Conservation (phyloP, 768 basidiomycete genomes). For the Ramaria sp. region DNA sequence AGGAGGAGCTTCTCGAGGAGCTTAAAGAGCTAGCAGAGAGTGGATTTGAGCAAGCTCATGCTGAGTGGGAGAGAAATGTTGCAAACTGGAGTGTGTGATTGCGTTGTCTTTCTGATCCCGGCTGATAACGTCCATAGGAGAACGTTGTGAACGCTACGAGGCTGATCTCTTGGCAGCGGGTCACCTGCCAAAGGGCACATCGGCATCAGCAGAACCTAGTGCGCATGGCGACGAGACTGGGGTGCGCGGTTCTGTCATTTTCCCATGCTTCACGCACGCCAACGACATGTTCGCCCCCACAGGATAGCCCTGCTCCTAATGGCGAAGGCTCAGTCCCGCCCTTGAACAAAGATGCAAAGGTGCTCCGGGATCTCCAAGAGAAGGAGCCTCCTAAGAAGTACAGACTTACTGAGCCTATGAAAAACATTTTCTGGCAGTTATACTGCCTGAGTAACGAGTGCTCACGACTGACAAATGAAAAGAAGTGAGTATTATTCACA, state of each 20-base stretch:
- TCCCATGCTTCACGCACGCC: not conserved
- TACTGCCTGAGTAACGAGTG: slow-evolving; percentile 77
- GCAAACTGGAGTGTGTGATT: slow-evolving; percentile 49
- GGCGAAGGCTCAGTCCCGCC: not conserved
- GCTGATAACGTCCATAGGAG: slow-evolving; percentile 27
- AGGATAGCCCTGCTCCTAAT: not conserved
- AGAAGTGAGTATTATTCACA: slow-evolving; percentile 17
- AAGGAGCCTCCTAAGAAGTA: slow-evolving; percentile 61
- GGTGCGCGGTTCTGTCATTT: not conserved
- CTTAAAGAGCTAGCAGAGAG: slow-evolving; percentile 50
- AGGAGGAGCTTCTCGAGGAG: slow-evolving; percentile 56
- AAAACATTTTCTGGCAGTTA: slow-evolving; percentile 67
- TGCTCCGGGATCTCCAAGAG: slow-evolving; percentile 3
- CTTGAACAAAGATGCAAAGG: slow-evolving; percentile 3
- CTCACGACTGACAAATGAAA: slow-evolving; percentile 37
- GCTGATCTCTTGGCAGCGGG: slow-evolving; percentile 22
- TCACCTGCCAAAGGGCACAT: not conserved
- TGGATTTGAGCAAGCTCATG: slow-evolving; percentile 56
- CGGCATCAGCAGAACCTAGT: slow-evolving; percentile 1
- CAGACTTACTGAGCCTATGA: slow-evolving; percentile 72
- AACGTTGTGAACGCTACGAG: slow-evolving; percentile 26
- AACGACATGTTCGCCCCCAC: not conserved
- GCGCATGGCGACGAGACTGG: not conserved
- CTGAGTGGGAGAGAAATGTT: slow-evolving; percentile 68
- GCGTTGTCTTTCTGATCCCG: not conserved